Percentiles rank a stretch among this genome's conserved stretches.
These are phyloP conservation scores for Tolypocladium inflatum DNA, from an alignment of 2,329 filamentous ascomycete genomes.

Conservation along the genomic window DNA sequence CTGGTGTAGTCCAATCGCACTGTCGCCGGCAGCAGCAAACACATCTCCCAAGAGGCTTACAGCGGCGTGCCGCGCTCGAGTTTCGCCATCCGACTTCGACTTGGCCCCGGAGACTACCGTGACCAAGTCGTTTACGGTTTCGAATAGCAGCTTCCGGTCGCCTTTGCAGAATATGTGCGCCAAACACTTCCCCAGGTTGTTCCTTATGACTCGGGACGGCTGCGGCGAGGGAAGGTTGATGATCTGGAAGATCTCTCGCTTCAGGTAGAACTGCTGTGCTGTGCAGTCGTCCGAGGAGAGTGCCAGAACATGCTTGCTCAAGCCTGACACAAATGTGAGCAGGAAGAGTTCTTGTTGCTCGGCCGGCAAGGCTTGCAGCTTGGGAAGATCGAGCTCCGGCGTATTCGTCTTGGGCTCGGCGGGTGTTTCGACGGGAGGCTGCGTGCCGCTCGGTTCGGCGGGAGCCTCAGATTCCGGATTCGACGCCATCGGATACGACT, in stretches of 20 bases:
- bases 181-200: conserved; percentile 78
- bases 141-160: conserved; percentile 85
- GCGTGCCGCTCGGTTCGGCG: conserved; percentile 9
- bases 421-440: conserved; percentile 20
- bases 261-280: conserved; percentile 81
- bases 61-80: conserved; percentile 76
- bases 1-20: conserved; percentile 74
- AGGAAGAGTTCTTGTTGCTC: conserved; percentile 96
- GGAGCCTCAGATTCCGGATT: conserved; percentile 25
- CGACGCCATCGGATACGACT: conserved; percentile 23
- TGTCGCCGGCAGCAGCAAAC: conserved; percentile 88
- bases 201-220: conserved; percentile 80
- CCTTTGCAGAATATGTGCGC: conserved; percentile 75
- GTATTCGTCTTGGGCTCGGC: conserved; percentile 37
- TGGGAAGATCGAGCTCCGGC: conserved; percentile 79
- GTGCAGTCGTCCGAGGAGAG: conserved; percentile 74
- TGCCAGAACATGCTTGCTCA: conserved; percentile 69
- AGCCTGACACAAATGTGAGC: conserved; percentile 74
- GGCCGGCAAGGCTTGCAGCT: conserved; percentile 78
- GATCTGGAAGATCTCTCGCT: conserved; percentile 90
- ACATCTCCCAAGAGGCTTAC: conserved; percentile 80
- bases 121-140: conserved; percentile 85
- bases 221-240: conserved; percentile 75
- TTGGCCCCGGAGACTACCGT: conserved; percentile 65
- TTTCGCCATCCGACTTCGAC: conserved; percentile 63